Base-by-base conservation (phyloP, 2,329 filamentous ascomycete genomes). In the Botrytis fabae region DNA sequence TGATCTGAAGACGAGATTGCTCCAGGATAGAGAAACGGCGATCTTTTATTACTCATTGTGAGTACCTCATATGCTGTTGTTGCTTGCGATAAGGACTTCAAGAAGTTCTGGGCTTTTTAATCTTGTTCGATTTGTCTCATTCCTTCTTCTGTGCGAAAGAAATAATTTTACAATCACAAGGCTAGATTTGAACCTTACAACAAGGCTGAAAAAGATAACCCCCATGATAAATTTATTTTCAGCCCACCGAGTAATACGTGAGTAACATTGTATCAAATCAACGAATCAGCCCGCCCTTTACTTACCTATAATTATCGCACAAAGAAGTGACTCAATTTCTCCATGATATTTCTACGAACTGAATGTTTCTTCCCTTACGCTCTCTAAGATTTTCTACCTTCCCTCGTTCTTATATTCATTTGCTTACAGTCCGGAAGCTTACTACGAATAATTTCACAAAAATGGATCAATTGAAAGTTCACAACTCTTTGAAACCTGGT, bases 21-120 rank as follows among this genome's bases (percentile, higher is more conserved):
- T 25, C 91, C 90, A 0, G 93, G 90, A 70, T 92, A 88, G 57
- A 98, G 87, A 78, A 99, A 98, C 0, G 94, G 92, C 16, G 95
- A 97, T n/a, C 68, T 73, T 57, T 75, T 77, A 10, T 74, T 69
- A 60, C 77, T 57, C 80, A 81, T 81, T 28, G 72, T 75, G 16
- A 54, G 9, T 38, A 40, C 61, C n/a, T 28, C n/a, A 4, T 57
- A 57, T n/a, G 51, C 73, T 60, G 64, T 46, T 44, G 32, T 38
- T 18, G 48, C 54, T 54, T 68, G 35, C 8, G 25, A 68, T 40
- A 6, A 28, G 51, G 14, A 57, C n/a, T 32, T 57, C n/a, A 25
- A 42, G 72, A 73, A 72, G 68, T 63, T 74, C 40, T 68, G 51
- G 46, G 40, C 28, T 70, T 72, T 72, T 48, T 9, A 5, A n/a